A percentile compares a stretch with the other conserved stretches of the same genome.
phyloP scores from a whole-genome alignment of 2,329 filamentous ascomycete genomes.

The Penicillium sp. region DNA sequence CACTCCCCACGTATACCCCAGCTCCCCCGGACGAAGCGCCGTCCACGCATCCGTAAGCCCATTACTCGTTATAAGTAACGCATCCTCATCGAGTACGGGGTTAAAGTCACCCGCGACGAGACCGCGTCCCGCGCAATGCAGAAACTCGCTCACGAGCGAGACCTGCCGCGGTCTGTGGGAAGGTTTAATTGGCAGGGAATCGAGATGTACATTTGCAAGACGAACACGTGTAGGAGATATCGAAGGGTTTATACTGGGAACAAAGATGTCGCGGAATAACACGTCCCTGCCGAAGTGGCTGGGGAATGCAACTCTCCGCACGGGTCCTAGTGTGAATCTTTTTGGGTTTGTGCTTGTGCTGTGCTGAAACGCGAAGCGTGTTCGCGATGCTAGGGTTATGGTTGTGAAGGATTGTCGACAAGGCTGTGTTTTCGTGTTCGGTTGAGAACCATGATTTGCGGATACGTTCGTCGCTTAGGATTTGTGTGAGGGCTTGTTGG shows the following conservation, averaged over 20 bases:
- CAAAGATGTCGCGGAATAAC: slow-evolving; percentile 14
- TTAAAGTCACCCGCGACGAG: slow-evolving; percentile 46
- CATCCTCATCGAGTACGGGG: slow-evolving; percentile 38
- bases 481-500: slow-evolving; percentile 8
- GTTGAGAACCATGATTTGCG: slow-evolving; percentile 11
- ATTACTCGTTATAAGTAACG: slow-evolving; percentile 31
- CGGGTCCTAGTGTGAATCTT: slow-evolving; percentile 23
- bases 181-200: slow-evolving; percentile 33
- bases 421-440: slow-evolving; percentile 20
- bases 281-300: slow-evolving; percentile 26
- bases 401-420: slow-evolving; percentile 28
- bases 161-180: slow-evolving; percentile 36
- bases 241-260: background rate
- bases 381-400: slow-evolving; percentile 6
- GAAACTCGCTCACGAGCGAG: slow-evolving; percentile 24
- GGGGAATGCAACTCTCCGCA: slow-evolving; percentile 35
- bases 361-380: slow-evolving; percentile 4
- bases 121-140: slow-evolving; percentile 29
- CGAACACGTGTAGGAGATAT: slow-evolving; percentile 18
- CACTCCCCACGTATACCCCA: slow-evolving; percentile 42
- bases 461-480: slow-evolving; percentile 9
- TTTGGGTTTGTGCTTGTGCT: slow-evolving; percentile 21
- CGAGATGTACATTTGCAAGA: slow-evolving; percentile 44
- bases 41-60: slow-evolving; percentile 40
- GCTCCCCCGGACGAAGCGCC: slow-evolving; percentile 26